A percentile compares a stretch with the other conserved stretches of the same genome.
phyloP scores from a whole-genome alignment of 1,284 basidiomycete genomes.

The Ceratobasidium sp. region DNA sequence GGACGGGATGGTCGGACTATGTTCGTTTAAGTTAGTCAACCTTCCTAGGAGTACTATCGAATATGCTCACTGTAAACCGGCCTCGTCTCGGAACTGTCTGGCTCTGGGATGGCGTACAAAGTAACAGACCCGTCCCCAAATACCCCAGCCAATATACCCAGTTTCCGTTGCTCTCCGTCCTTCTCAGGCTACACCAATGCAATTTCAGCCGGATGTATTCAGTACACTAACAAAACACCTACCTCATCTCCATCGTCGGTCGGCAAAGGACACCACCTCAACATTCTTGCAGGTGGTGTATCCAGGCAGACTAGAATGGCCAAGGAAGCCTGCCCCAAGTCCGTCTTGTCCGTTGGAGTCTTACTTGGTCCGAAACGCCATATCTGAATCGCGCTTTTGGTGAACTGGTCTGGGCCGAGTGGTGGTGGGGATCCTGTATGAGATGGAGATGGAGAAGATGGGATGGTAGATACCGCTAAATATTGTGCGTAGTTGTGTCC shows the following conservation, averaged over 20 bases:
- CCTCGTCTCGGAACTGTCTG: slow-evolving; percentile 57
- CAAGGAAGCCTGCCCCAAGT: slow-evolving; percentile 63
- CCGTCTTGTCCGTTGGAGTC: not conserved
- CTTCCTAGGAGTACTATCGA: not conserved
- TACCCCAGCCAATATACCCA: slow-evolving; percentile 85
- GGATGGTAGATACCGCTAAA: slow-evolving; percentile 85
- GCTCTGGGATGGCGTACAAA: slow-evolving; percentile 83
- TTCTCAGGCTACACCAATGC: slow-evolving; percentile 12
- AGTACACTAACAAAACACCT: slow-evolving; percentile 39
- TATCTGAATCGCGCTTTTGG: slow-evolving; percentile 75
- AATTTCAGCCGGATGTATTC: no score
- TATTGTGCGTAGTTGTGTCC: slow-evolving; percentile 76
- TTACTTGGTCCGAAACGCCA: slow-evolving; percentile 64
- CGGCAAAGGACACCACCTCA: slow-evolving; percentile 92
- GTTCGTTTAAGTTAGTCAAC: slow-evolving; percentile 56
- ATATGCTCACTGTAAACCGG: slow-evolving; percentile 54
- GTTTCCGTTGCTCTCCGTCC: slow-evolving; percentile 65
- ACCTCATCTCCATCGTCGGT: slow-evolving; percentile 74
- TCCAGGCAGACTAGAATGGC: slow-evolving; percentile 85
- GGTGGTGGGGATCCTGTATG: slow-evolving; percentile 71
- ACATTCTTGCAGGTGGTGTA: slow-evolving; percentile 75
- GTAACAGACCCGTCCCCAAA: slow-evolving; percentile 87
- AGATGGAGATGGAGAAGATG: slow-evolving; percentile 61
- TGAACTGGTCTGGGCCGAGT: slow-evolving; percentile 65
- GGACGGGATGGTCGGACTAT: slow-evolving; percentile 75